These are phyloP conservation scores for slime mould (Dictyostelium discoideum) DNA, from an alignment of 78 protist species.

Conservation along the genomic window DNA sequence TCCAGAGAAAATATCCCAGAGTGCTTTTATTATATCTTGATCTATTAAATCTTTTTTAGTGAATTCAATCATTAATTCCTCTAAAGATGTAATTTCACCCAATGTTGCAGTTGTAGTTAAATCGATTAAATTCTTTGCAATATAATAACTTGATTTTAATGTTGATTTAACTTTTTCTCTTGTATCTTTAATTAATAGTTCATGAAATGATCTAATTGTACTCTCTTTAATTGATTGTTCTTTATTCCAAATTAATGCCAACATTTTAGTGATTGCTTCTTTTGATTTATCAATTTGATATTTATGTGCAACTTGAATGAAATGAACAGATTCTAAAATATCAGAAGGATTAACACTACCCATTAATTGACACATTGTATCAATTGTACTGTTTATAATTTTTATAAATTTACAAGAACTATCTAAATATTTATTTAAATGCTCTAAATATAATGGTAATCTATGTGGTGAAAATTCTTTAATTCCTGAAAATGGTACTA, in stretches of 20 bases:
- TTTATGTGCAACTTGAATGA: constrained; percentile 1
- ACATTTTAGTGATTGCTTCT: background rate
- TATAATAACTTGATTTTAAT: background rate
- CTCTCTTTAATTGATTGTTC: constrained; percentile 29
- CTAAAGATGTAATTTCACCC: constrained; percentile 82
- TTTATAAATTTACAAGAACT: constrained; percentile 20
- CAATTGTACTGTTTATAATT: background rate
- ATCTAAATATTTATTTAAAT: background rate
- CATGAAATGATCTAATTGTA: constrained; percentile 33
- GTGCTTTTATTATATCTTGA: constrained; percentile 11
- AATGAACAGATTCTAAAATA: constrained; percentile 54
- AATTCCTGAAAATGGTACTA: background rate
- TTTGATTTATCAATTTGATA: constrained; percentile 13
- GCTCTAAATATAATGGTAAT: background rate
- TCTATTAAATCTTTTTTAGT: background rate
- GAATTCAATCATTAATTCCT: constrained; percentile 66
- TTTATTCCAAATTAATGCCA: background rate
- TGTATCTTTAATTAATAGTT: constrained; percentile 13
- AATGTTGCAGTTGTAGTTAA: constrained; percentile 48
- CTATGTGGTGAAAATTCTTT: background rate
- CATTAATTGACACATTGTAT: constrained; percentile 42
- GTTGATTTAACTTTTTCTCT: background rate
- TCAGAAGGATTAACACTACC: constrained; percentile 58
- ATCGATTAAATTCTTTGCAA: constrained; percentile 25
- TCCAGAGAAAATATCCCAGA: constrained; percentile 86